Conservation (phyloP, 345 rosid genomes). For the Iberis pinnata region DNA sequence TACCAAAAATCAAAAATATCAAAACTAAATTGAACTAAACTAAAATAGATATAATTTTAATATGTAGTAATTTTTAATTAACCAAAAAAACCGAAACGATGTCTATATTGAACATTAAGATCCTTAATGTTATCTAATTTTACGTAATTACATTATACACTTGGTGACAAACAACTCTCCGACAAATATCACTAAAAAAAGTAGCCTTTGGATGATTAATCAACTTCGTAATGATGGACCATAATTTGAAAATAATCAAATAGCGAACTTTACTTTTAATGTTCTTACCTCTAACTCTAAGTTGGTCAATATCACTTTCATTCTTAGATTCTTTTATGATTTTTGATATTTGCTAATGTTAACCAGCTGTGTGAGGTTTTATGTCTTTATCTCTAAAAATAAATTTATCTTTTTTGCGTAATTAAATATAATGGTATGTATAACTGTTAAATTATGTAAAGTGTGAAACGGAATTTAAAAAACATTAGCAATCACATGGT, state of each 20-base stretch:
- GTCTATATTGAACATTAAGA: no score
- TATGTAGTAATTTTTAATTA: no score
- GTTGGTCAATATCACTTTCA: slow-evolving; percentile 9
- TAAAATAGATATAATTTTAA: no score
- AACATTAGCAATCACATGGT: slow-evolving; percentile 23
- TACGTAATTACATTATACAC: slow-evolving; percentile 12
- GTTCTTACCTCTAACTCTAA: neutral
- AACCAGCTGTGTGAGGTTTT: slow-evolving; percentile 19
- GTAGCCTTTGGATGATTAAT: slow-evolving; percentile 10
- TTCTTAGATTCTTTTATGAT: slow-evolving; percentile 13
- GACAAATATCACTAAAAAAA: slow-evolving; percentile 9
- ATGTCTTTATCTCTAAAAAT: slow-evolving; percentile 17
- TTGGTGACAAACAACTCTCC: slow-evolving; percentile 13
- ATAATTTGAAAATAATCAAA: no score
- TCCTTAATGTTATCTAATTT: no score
- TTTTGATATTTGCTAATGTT: slow-evolving; percentile 23
- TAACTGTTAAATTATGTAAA: neutral
- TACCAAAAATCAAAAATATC: no score
- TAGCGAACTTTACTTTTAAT: neutral
- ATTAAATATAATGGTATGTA: no score
- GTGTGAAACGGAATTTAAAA: slow-evolving; percentile 16
- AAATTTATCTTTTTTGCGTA: no score
- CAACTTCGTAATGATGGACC: slow-evolving; percentile 5
- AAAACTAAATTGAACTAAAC: no score
- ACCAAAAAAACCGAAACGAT: no score